Base-by-base conservation (phyloP, 2,329 filamentous ascomycete genomes). In the Xylaria polymorpha region DNA sequence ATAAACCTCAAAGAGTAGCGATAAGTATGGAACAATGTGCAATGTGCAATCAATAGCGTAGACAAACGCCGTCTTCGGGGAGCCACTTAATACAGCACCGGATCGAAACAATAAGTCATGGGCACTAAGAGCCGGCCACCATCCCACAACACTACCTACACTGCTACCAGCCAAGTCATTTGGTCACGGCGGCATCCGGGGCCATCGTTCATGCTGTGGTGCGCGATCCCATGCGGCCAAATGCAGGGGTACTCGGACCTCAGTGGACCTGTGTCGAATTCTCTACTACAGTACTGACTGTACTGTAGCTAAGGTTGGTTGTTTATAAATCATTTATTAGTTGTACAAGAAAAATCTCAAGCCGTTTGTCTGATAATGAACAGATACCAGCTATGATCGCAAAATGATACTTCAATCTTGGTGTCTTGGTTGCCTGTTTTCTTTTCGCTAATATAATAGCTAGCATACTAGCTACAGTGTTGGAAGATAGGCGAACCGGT, bases 151-250 rank as follows among this genome's bases (percentile, higher is more conserved):
- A 20, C 35, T 55, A 46, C 12, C n/a, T n/a, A n/a, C 15, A 25
- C 10, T 39, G 20, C 53, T 20, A 20, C 53, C 37, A 53, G 29
- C 35, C 12, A 55, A 35, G 56, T 65, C 56, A 20, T 61, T 57
- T 64, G 22, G 35, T n/a, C 4, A 25, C 67, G 63, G 67, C 58
- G 67, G 66, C 67, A 62, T 60, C 66, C 66, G 66, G 41, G n/a
- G 29, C 32, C n/a, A 56, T 29, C 35, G 39, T 41, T 64, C 41
- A 32, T 29, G 56, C 39, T 53, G 39, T 41, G 59, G 39, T 41
- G 59, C 64, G 44, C 32, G 32, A 46, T 18, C 44, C 20, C n/a
- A 48, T 56, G 48, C 32, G 59, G 32, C 29, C 37, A 48, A 48
- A 22, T 60, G 22, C 55, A 64, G 62, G 62, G 62, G 44, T 29